Evolutionary conservation across 1,284 basidiomycete genomes (phyloP), one percentile per base, ranked within the genome.

Genomic region (Ustilago hordei): DNA sequence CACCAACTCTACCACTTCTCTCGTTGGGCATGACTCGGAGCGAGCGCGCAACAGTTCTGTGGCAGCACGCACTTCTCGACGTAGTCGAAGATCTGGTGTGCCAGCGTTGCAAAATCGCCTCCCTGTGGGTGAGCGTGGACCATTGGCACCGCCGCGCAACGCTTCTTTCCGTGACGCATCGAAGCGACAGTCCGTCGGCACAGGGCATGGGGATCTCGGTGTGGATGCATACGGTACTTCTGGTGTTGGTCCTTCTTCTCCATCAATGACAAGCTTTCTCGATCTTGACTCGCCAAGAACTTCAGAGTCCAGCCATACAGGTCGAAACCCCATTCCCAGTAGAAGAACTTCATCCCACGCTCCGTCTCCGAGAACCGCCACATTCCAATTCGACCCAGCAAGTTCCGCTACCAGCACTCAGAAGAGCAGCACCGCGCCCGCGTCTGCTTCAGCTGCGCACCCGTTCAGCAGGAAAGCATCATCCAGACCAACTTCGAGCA

Each of bases 221-320:
- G 31, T 60, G 2, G 72, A 71, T 31, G 62, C 70, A 8, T 64
- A 64, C 13, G 52, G 57, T 60, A 31, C 35, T 2, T 61, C 60
- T 28, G 61, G 35, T 32, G 45, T 31, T 3, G 59, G 47, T 23
- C 64, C 59, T 8, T 55, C 71, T 0, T 75, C 76, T 19, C 76
- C 76, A 34, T 66, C 68, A 34, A 64, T 78, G 68, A 68, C 67
- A 1, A 75, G 75, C 56, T 72, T 73, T 38, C 61, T 73, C 32
- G 71, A 78, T 36, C 75, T 78, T 28, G 71, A 74, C n/a, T 74
- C 75, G 41, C 71, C 75, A 4, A 55, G 68, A 43, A 59, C 71
- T 0, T 78, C 71, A 2, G 60, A 63, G 54, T 73, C 70, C 17
- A 67, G 70, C 61, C 34, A 35, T 4, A 47, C 61, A 2, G 58